These are phyloP conservation scores for Plasmodium relictum DNA, from an alignment of 169 alveolate species.

Conservation along the genomic window DNA sequence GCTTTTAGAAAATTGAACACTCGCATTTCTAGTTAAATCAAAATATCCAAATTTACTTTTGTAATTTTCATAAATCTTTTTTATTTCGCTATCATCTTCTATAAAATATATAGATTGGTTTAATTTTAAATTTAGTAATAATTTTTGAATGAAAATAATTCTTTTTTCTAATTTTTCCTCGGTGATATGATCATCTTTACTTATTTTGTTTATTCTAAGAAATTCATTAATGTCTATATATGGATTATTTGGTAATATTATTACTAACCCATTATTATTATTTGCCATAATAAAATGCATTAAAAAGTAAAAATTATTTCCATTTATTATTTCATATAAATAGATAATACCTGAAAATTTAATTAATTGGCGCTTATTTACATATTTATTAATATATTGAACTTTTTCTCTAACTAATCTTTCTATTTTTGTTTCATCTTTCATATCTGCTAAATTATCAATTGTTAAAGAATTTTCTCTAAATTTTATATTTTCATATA, in stretches of 20 bases:
- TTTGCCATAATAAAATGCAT: conserved; percentile 51
- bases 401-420: conserved; percentile 38
- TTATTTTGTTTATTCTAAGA: conserved; percentile 25
- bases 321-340: conserved; percentile 65
- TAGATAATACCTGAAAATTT: conserved; percentile 54
- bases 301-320: conserved; percentile 39
- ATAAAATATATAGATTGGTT: conserved; percentile 71
- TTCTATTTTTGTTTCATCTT: conserved; percentile 54
- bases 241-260: conserved; percentile 42
- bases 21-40: conserved; percentile 74
- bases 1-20: conserved; percentile 38
- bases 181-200: background rate
- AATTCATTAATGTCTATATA: conserved; percentile 43
- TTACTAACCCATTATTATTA: conserved; percentile 41
- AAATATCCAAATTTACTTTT: conserved; percentile 39
- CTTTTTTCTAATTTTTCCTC: conserved; percentile 46
- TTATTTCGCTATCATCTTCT: conserved; percentile 39
- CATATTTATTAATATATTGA: conserved; percentile 25
- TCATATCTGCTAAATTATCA: conserved; percentile 39
- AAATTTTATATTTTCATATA: conserved; percentile 34
- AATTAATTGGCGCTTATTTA: conserved; percentile 12
- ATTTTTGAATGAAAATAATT: conserved; percentile 29
- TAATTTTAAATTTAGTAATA: conserved; percentile 47
- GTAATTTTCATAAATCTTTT: conserved; percentile 56
- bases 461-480: conserved; percentile 9